These are phyloP conservation scores for Mycena rosella DNA, from an alignment of 768 basidiomycete species.

Conservation along the genomic window DNA sequence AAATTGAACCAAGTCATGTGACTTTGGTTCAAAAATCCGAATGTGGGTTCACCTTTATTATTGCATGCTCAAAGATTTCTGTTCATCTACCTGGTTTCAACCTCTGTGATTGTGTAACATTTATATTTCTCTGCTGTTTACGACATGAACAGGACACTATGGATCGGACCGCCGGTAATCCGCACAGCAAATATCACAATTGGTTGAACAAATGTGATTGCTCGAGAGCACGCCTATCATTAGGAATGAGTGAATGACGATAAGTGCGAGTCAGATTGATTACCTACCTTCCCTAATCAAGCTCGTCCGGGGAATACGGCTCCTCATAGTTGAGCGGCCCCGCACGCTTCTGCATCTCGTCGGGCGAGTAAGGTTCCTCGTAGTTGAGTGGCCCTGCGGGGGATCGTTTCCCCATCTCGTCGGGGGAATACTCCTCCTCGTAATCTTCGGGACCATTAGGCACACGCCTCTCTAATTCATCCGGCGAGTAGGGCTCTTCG, in stretches of 20 bases:
- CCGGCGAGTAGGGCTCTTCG: constrained; percentile 6
- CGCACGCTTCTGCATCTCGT: constrained; percentile 13
- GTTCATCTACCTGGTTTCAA: no score
- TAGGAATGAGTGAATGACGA: not conserved
- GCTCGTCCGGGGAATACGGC: constrained; percentile 15
- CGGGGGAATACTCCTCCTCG: constrained; percentile 4
- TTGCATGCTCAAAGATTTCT: no score
- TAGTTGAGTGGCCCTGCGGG: constrained; percentile 1
- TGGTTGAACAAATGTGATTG: not conserved
- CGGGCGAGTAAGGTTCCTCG: constrained; percentile 16
- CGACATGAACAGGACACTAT: no score
- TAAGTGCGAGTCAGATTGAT: not conserved
- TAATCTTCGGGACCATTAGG: constrained; percentile 1
- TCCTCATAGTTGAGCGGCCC: constrained; percentile 18
- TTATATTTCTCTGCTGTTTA: no score
- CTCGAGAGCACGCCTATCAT: not conserved
- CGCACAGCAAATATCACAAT: not conserved
- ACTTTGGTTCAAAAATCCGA: not conserved
- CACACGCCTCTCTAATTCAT: constrained; percentile 3
- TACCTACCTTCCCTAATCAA: not conserved
- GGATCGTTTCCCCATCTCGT: constrained; percentile 9
- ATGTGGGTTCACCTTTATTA: no score
- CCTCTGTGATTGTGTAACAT: no score
- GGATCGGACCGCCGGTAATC: no score
- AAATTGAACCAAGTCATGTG: not conserved